Conservation (phyloP, 1,284 basidiomycete species). For the Fomitopsis schrenkii region DNA sequence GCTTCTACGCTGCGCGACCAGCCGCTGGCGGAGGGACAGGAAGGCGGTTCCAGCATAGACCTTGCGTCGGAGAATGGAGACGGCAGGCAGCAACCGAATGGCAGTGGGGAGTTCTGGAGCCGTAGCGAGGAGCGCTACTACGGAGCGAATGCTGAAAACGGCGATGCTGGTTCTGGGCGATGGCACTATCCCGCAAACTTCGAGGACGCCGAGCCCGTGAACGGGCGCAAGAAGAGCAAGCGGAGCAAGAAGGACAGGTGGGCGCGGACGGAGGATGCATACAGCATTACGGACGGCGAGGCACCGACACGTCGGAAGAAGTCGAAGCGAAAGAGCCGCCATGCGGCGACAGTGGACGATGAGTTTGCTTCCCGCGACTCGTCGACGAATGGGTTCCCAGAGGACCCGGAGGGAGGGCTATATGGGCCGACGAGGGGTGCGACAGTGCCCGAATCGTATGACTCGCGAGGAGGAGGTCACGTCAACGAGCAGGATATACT, state of each 20-base stretch:
- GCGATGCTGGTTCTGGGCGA: constrained; percentile 39
- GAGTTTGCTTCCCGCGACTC: constrained; percentile 43
- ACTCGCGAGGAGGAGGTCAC: not conserved
- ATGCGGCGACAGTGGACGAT: constrained; percentile 35
- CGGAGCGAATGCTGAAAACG: constrained; percentile 34
- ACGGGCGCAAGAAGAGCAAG: constrained; percentile 39
- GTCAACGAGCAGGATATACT: constrained; percentile 36
- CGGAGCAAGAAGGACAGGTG: constrained; percentile 76
- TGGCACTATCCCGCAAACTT: constrained; percentile 85
- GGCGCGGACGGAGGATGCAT: constrained; percentile 80
- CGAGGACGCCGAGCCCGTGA: constrained; percentile 50
- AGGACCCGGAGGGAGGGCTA: constrained; percentile 64
- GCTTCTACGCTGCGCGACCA: constrained; percentile 70
- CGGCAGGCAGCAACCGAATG: constrained; percentile 28
- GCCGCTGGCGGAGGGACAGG: constrained; percentile 78
- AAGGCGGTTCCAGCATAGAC: constrained; percentile 40
- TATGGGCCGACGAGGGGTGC: constrained; percentile 40
- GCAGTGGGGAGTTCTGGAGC: constrained; percentile 54
- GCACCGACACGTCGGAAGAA: constrained; percentile 36
- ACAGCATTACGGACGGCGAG: constrained; percentile 46
- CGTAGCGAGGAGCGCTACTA: constrained; percentile 74
- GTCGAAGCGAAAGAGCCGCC: constrained; percentile 44
- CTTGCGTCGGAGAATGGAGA: constrained; percentile 37
- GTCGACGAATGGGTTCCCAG: constrained; percentile 57
- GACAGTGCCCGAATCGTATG: constrained; percentile 15